Evolutionary conservation across 2,329 filamentous ascomycete genomes (phyloP), one percentile per base, ranked within the genome.

Genomic region (Huntiella decipiens): DNA sequence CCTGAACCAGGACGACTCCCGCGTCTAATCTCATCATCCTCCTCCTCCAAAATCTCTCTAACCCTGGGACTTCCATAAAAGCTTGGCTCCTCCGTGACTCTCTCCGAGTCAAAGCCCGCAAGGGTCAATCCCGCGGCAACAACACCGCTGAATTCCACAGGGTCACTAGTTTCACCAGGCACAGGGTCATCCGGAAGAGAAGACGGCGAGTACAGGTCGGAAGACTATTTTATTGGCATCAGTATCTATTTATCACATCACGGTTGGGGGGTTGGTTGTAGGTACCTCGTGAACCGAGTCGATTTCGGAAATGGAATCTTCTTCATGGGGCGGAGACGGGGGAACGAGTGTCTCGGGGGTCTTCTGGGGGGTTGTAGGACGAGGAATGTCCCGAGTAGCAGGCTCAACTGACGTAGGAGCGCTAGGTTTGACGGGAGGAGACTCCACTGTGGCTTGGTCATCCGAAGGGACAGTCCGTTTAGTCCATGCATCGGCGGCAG

Each of bases 221-320:
- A 33, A 39, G 31, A 39, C 47, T 49, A 49, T 35, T 46, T 43
- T 41, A 36, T 15, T 41, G 38, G 31, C 33, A 46, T 49, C 43
- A 45, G 47, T 44, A 43, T 19, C 28, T 19, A 44, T 44, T 22
- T 22, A 34, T 38, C 15, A 35, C 17, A 16, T n/a, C 15, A 17
- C 32, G 8, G n/a, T 33, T 38, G 5, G 19, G 31, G 35, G 43
- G 22, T 32, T 34, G 43, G 39, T 17, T 15, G 10, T 34, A 35
- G 8, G 33, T 46, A 49, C 47, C 38, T 46, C 43, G 28, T 46
- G 44, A 31, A 35, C 35, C 36, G 45, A 43, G 35, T 49, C 47
- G 33, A 49, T 49, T 33, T 49, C 47, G 34, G 47, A 49, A 16
- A 49, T 46, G 7, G 36, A 40, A 31, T 44, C 47, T 19, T 49